Evolutionary conservation across 78 protist species (phyloP), one percentile per base, ranked within the genome.

Genomic region (Chrysochromulina parva): DNA sequence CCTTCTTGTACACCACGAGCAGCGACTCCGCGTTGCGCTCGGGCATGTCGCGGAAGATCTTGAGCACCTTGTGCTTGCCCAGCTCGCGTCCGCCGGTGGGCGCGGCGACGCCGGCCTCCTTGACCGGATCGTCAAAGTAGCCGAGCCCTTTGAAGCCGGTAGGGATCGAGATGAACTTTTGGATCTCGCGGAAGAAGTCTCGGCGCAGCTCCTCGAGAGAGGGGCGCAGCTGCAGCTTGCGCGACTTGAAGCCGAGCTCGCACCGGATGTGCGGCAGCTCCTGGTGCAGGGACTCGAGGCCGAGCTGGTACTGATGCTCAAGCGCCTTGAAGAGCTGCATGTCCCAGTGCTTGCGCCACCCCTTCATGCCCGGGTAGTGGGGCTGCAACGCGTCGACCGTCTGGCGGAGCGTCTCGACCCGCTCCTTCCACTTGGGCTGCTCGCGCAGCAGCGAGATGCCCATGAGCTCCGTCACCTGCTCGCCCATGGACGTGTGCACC

Each of bases 281-380:
- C 60, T 89, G 94, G 86, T 94, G 62, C n/a, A 95, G 93, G 55
- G 59, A 0, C 88, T 93, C 94, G 65, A 96, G 90, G 24, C 96
- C 95, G n/a, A 84, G 7, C 7, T 53, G 94, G 93, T 95, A 96
- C 89, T 94, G 95, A 16, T 26, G 57, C 66, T 90, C 91, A 67
- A 93, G 93, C 38, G 92, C 92, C 90, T 95, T 96, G 96, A 92
- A 96, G n/a, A 96, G 91, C 88, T 96, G 98, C 82, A 90, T 26
- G 93, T 96, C 97, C 98, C 97, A 95, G 92, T 96, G 97, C 57
- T 47, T 24, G 26, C 38, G 81, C 96, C 96, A 95, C 54, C 66
- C 82, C 59, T 28, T 54, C 85, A 82, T 93, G 60, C 28, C 62
- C 47, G 20, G 2, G 91, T 80, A 80, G 87, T 52, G 10, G 16